Conservation (phyloP, 768 basidiomycete species). For the Termitomyces sp. region DNA sequence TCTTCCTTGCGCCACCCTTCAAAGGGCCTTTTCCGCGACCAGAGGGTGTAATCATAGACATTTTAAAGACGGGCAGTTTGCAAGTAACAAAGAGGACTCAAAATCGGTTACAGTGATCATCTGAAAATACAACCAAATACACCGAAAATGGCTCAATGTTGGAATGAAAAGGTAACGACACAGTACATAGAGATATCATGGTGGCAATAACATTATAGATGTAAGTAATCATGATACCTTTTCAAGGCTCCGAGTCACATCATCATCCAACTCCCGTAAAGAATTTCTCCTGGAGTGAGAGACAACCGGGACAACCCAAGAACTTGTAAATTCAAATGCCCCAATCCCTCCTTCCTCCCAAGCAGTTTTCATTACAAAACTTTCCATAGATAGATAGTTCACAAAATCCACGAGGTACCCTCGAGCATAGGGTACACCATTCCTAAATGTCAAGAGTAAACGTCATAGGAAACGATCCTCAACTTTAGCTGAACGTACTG, state of each 20-base stretch:
- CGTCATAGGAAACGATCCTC: neutral
- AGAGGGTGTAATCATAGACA: slow-evolving; percentile 29
- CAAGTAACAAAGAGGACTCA: neutral
- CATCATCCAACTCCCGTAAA: neutral
- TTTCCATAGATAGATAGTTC: neutral
- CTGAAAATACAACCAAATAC: slow-evolving; percentile 4
- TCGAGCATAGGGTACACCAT: neutral
- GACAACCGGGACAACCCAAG: neutral
- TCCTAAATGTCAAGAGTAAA: neutral
- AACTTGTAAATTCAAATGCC: neutral
- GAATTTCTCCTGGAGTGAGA: neutral
- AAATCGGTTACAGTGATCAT: no score
- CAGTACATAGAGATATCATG: neutral
- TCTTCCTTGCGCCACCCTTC: slow-evolving; percentile 55
- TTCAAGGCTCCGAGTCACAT: neutral
- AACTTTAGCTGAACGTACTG: neutral
- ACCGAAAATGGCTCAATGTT: neutral
- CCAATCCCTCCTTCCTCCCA: neutral
- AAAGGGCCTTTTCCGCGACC: slow-evolving; percentile 34
- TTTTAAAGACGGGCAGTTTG: neutral
- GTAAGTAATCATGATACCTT: neutral
- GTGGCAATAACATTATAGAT: neutral
- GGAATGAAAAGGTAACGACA: neutral
- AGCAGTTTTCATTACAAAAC: neutral
- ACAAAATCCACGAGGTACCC: neutral